These are phyloP conservation scores for Calonectria pseudoturangicola DNA, from an alignment of 2,329 filamentous ascomycete species.

Conservation along the genomic window DNA sequence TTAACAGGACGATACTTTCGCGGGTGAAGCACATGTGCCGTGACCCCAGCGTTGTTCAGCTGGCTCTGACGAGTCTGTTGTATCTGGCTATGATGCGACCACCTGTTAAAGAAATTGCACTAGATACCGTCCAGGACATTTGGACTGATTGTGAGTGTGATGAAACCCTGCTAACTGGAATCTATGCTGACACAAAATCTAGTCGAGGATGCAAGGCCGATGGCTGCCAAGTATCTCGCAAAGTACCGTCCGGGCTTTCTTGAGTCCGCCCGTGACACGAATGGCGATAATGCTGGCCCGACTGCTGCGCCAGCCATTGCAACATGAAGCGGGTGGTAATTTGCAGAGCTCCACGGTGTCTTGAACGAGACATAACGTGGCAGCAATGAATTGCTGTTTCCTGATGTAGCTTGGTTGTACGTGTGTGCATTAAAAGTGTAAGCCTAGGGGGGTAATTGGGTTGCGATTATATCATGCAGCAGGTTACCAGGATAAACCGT, in stretches of 20 bases:
- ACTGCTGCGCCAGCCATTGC: slow-evolving; percentile 56
- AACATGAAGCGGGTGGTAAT: slow-evolving; percentile 19
- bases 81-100: slow-evolving; percentile 82
- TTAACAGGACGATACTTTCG: slow-evolving; percentile 82
- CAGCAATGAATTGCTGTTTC: slow-evolving; percentile 11
- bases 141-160: slow-evolving; percentile 77
- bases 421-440: slow-evolving; percentile 31
- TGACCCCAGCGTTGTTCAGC: slow-evolving; percentile 78
- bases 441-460: slow-evolving; percentile 11
- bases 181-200: slow-evolving; percentile 44
- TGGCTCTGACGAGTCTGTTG: slow-evolving; percentile 78
- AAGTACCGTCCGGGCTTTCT: slow-evolving; percentile 76
- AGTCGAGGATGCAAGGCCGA: slow-evolving; percentile 78
- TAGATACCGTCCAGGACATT: slow-evolving; percentile 80
- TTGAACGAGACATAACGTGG: slow-evolving; percentile 27
- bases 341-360: slow-evolving; percentile 18
- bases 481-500: slow-evolving; percentile 23
- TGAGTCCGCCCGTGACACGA: slow-evolving; percentile 56
- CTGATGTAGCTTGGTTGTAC: slow-evolving; percentile 15
- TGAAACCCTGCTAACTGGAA: slow-evolving; percentile 1
- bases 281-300: slow-evolving; percentile 47
- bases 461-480: slow-evolving; percentile 25
- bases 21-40: slow-evolving; percentile 81
- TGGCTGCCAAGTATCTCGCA: slow-evolving; percentile 77
- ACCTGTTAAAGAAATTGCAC: slow-evolving; percentile 76